Conservation (phyloP, 371 early-diverging fungal genomes). For the Mucor saturninus region DNA sequence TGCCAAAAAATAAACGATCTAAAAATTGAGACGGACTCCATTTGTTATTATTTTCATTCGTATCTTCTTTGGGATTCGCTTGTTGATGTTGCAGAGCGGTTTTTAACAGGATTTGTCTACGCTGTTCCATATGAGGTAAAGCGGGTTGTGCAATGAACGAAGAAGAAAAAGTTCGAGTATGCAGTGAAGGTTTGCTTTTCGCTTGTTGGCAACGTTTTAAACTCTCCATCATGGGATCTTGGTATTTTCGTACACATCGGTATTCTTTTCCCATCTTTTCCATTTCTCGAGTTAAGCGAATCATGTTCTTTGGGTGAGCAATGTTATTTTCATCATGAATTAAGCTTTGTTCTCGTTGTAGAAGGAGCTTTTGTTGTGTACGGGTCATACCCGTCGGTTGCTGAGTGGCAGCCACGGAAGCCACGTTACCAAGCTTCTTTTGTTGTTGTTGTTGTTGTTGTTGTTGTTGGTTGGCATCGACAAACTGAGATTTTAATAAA, state of each 20-base stretch:
- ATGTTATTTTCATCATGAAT: slow-evolving; percentile 50
- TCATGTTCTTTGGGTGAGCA: slow-evolving; percentile 52
- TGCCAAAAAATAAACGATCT: slow-evolving; percentile 16
- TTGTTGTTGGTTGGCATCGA: slow-evolving; percentile 8
- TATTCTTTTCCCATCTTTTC: slow-evolving; percentile 54
- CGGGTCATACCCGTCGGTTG: slow-evolving; percentile 38
- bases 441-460: not conserved
- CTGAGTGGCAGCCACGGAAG: slow-evolving; percentile 14
- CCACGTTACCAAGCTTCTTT: slow-evolving; percentile 3
- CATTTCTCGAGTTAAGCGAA: slow-evolving; percentile 51
- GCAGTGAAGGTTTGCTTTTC: not conserved
- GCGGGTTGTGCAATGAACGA: not conserved
- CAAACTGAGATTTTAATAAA: slow-evolving; percentile 30
- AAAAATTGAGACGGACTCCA: slow-evolving; percentile 24
- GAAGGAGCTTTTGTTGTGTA: slow-evolving; percentile 52
- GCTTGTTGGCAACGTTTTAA: slow-evolving; percentile 27
- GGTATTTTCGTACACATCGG: slow-evolving; percentile 33
- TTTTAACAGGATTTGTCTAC: slow-evolving; percentile 26
- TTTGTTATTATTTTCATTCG: slow-evolving; percentile 12
- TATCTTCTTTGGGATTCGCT: not conserved
- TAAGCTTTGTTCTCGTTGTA: slow-evolving; percentile 51
- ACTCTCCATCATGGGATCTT: slow-evolving; percentile 45
- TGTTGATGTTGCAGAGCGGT: not conserved
- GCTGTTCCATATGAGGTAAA: slow-evolving; percentile 25
- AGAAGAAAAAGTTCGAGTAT: not conserved